These are phyloP conservation scores for Flaveria floridana DNA, from an alignment of 140 eudicot genomes.

Conservation along the genomic window DNA sequence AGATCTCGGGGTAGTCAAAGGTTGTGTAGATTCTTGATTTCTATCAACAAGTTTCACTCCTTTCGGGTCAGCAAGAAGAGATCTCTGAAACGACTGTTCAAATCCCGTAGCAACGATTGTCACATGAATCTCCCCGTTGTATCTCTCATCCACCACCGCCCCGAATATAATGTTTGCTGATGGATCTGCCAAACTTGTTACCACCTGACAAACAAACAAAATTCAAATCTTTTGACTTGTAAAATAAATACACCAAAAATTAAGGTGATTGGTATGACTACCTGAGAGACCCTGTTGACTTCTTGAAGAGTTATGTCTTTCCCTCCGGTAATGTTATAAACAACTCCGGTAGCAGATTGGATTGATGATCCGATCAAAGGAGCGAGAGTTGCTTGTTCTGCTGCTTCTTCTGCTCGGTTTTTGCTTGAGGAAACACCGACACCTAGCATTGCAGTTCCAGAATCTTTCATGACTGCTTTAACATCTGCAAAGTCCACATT, in stretches of 20 bases:
- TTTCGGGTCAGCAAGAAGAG: constrained; percentile 61
- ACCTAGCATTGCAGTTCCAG: constrained; percentile 99
- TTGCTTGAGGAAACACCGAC: constrained; percentile 94
- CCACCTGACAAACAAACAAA: constrained; percentile 53
- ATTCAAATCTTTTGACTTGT: neutral
- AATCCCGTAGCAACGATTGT: constrained; percentile 95
- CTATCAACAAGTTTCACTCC: constrained; percentile 60
- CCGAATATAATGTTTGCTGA: constrained; percentile 95
- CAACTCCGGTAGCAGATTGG: constrained; percentile 97
- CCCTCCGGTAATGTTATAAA: constrained; percentile 90
- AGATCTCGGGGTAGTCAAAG: constrained; percentile 45
- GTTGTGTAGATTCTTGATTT: constrained; percentile 43
- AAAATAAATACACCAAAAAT: neutral
- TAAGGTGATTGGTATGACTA: constrained; percentile 22
- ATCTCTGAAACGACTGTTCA: constrained; percentile 83
- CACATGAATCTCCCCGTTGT: constrained; percentile 90
- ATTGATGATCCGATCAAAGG: constrained; percentile 93
- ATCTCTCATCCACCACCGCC: constrained; percentile 94
- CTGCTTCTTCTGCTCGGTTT: constrained; percentile 99
- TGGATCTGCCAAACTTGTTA: constrained; percentile 94
- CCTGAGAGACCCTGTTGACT: constrained; percentile 97
- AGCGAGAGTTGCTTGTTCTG: constrained; percentile 98
- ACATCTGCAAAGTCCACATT: constrained; percentile 99
- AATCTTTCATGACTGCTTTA: constrained; percentile 91
- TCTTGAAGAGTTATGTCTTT: constrained; percentile 93